Base-by-base conservation (phyloP, 1,284 basidiomycete species). In the Ceratobasidium sp. region DNA sequence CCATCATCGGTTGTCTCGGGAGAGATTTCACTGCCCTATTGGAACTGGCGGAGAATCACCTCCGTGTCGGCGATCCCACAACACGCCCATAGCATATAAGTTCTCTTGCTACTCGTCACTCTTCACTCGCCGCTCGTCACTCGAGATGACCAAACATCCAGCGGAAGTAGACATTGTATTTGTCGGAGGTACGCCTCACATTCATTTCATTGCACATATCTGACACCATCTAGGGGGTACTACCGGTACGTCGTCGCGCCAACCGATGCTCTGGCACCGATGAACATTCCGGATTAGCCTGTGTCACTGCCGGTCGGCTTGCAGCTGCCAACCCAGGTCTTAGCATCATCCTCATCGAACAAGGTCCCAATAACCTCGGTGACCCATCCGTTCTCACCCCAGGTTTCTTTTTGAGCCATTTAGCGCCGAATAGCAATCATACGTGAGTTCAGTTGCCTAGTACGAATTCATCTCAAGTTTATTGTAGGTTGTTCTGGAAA, bases 401-500 rank as follows among this genome's bases (percentile, higher is more conserved):
- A 15, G 47, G n/a, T 15, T 27, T 65, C 29, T 20, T 65, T 8
- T 15, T 43, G 20, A 27, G 47, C 3, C 60, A 65, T 10, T 22
- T 65, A 27, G 34, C 49, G 25, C 60, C 60, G 7, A 49, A 65
- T 15, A 53, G 60, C 31, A 53, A 53, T 15, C 29, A 25, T n/a
- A n/a, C 49, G 60, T 65, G 31, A 7, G 60, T 50, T 53, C 15
- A 35, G 12, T 35, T 47, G 10, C 22, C 13, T 12, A 47, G 45
- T 47, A 8, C 10, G 45, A 8, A 8, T 7, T 8, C 17, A 12
- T 31, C 43, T 15, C 17, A 7, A 3, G 7, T 38, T n/a, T n/a
- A n/a, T n/a, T n/a, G n/a, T 29, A 65, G 60, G 3, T 42, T 53
- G 15, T 65, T 65, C 25, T 65, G 60, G 60, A 47, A 65, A 42